Conservation (phyloP, 2,329 filamentous ascomycete genomes). For the Epichloe gansuensis region DNA sequence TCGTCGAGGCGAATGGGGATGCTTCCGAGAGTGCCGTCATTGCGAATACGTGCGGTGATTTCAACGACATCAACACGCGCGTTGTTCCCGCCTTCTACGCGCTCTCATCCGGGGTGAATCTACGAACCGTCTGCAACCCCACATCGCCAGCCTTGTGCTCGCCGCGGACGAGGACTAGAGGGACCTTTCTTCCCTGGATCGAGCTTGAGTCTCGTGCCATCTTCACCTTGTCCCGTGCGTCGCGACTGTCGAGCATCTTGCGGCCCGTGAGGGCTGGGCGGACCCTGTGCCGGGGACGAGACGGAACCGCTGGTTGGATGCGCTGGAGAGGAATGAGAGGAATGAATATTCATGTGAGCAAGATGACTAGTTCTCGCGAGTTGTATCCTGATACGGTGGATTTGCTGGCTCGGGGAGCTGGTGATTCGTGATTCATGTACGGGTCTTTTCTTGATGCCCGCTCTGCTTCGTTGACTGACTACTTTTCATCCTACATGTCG, state of each 20-base stretch:
- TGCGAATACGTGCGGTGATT: conserved; percentile 60
- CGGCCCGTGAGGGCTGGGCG: conserved; percentile 55
- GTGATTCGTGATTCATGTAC: not conserved
- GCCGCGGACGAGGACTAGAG: conserved; percentile 30
- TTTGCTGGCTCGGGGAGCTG: conserved; percentile 25
- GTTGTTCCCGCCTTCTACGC: conserved; percentile 69
- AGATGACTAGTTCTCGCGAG: conserved; percentile 52
- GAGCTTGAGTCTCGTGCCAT: conserved; percentile 54
- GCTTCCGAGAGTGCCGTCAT: conserved; percentile 72
- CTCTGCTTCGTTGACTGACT: not conserved
- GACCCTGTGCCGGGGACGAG: conserved; percentile 49
- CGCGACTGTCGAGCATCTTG: conserved; percentile 55
- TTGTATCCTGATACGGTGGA: conserved; percentile 44
- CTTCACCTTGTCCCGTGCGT: conserved; percentile 60
- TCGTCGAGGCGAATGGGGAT: conserved; percentile 68
- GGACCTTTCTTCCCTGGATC: conserved; percentile 57
- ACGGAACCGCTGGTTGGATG: conserved; percentile 58
- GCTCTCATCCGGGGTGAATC: conserved; percentile 51
- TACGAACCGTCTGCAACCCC: conserved; percentile 48
- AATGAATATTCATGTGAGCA: conserved; percentile 44
- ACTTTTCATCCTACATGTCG: not conserved
- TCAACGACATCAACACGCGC: conserved; percentile 52
- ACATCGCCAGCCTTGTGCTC: conserved; percentile 44
- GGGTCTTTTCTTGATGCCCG: not conserved
- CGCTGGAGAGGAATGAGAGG: conserved; percentile 48